Base-by-base conservation (phyloP, 1,284 basidiomycete genomes). In the Ganoderma resinaceum region DNA sequence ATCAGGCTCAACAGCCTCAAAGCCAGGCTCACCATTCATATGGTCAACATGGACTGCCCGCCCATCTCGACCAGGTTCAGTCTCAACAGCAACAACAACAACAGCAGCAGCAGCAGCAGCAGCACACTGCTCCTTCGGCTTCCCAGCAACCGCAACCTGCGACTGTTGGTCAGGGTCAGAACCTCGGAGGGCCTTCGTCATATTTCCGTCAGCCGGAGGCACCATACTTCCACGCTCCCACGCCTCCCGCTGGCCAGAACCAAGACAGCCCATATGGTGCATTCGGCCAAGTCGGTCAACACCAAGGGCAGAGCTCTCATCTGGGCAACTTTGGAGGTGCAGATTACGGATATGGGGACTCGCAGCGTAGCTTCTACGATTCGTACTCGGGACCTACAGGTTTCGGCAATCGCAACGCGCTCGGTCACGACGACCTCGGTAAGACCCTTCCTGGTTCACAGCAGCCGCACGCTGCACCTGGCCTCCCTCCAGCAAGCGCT, bases 191-290 rank as follows among this genome's bases (percentile, higher is more conserved):
- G 12, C 78, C 80, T 18, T 76, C 83, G 3, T 82, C 83, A 0
- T 93, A 92, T 75, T 92, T 91, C 83, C 85, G 91, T 63, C 90
- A 90, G 75, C 84, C 84, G 8, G 89, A 92, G 40, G 78, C 83
- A 9, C 89, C 89, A 4, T 93, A 92, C 78, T 93, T 91, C 83
- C 90, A 93, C 75, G 84, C 90, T 0, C 87, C 90, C 8, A 93
- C 91, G 3, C 91, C 91, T 33, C 91, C 91, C 65, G 88, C 87
- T 11, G 83, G 84, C 12, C 89, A 91, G 74, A 82, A 81, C 29
- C 91, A 91, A 74, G 91, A 91, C 26, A 86, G 81, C 65, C 82
- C 86, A 4, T 93, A 93, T 75, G 87, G 86, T 53, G 80, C 89
- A 4, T 92, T 93, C 73, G 88, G 89, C 38, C 89, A 90, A 76